Evolutionary conservation across 768 basidiomycete genomes (phyloP).

Genomic region (Lentinula aciculospora): DNA sequence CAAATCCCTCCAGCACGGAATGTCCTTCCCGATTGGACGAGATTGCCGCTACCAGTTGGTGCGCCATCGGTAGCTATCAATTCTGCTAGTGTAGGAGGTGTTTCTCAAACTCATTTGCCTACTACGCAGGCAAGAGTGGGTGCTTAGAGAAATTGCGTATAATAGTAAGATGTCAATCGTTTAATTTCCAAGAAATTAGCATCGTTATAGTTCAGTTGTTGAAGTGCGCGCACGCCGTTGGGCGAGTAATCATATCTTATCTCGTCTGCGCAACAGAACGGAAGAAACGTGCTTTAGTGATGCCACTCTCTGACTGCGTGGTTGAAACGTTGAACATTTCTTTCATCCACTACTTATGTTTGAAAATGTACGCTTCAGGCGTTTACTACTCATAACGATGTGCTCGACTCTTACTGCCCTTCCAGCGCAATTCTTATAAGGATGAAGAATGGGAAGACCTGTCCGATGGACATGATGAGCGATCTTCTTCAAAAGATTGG

Average conservation of each 20-base stretch:
- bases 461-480: constrained; percentile 15
- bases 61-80: constrained; percentile 49
- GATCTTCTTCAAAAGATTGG: neutral
- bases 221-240: too few relatives aligned
- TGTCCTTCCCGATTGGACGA: constrained; percentile 81
- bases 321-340: too few relatives aligned
- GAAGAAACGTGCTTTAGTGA: neutral
- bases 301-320: too few relatives aligned
- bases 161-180: neutral
- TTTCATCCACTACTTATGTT: neutral
- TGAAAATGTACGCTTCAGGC: neutral
- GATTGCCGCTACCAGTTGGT: constrained; percentile 52
- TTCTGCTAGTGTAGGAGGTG: constrained; percentile 1
- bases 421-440: neutral
- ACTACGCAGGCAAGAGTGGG: neutral
- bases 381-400: too few relatives aligned
- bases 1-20: constrained; percentile 27
- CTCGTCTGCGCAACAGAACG: neutral
- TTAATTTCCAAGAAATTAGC: too few relatives aligned
- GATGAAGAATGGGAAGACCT: constrained; percentile 18
- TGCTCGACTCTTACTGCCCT: neutral
- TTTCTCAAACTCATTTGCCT: neutral
- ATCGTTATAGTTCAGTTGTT: too few relatives aligned
- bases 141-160: too few relatives aligned
- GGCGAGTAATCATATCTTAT: too few relatives aligned